These are phyloP conservation scores for Iris pallida DNA, from an alignment of 116 monocot genomes.

Conservation along the genomic window DNA sequence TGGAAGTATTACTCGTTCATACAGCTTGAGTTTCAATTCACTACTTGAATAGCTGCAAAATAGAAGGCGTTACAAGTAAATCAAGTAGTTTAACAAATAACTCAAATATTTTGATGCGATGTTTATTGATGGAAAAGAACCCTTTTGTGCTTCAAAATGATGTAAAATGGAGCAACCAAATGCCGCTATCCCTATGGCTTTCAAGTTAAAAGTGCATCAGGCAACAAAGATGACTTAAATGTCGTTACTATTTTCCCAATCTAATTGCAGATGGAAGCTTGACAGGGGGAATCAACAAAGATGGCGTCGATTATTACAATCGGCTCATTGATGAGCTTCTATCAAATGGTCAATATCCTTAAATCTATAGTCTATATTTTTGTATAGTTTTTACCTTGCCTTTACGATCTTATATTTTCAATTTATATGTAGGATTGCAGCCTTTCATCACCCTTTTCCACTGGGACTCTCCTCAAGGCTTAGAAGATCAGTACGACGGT, in stretches of 20 bases:
- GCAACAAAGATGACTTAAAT: neutral
- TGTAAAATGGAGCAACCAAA: too few relatives aligned
- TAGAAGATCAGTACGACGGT: conserved; percentile 40
- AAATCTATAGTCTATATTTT: too few relatives aligned
- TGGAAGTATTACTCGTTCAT: neutral
- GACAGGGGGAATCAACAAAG: conserved; percentile 10
- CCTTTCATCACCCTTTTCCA: conserved; percentile 51
- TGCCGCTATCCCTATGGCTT: too few relatives aligned
- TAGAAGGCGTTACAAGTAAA: too few relatives aligned
- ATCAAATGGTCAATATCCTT: conserved; percentile 7
- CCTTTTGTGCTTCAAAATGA: too few relatives aligned
- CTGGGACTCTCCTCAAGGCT: conserved; percentile 40
- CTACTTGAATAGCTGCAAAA: neutral
- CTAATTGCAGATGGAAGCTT: conserved; percentile 4
- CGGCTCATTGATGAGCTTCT: conserved; percentile 10
- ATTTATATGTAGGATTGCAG: conserved; percentile 27
- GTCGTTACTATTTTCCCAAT: neutral
- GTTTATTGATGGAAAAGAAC: too few relatives aligned
- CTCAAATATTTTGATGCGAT: too few relatives aligned
- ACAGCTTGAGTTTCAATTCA: neutral
- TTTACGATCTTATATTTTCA: too few relatives aligned
- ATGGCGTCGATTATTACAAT: conserved; percentile 7
- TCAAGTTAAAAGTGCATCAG: too few relatives aligned
- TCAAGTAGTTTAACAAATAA: too few relatives aligned
- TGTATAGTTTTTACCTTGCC: too few relatives aligned